phyloP scores from a whole-genome alignment of 2,329 filamentous ascomycete species.

The Davidsoniella eucalypti region DNA sequence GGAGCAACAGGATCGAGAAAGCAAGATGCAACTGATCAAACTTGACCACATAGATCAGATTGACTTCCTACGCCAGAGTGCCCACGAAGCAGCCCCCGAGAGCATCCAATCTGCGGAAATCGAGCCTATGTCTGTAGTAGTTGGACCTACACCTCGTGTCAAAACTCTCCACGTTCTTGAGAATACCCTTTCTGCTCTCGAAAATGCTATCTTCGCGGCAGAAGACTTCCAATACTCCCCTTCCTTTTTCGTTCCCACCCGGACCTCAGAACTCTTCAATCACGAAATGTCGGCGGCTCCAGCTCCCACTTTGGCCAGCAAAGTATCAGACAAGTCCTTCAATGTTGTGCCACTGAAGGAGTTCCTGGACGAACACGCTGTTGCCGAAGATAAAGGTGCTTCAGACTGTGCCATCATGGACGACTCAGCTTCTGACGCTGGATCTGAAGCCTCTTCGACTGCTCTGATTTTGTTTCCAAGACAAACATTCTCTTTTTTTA shows the following conservation, averaged over 20 bases:
- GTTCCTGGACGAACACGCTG: not conserved
- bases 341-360: constrained; percentile 8
- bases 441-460: constrained; percentile 7
- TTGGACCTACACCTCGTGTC: not conserved
- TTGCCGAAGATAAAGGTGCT: not conserved
- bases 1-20: too few species aligned
- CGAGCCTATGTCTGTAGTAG: not conserved
- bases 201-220: not conserved
- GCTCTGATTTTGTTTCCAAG: constrained; percentile 9
- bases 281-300: not conserved
- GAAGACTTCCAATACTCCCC: constrained; percentile 1
- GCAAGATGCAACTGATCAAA: too few species aligned
- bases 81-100: not conserved
- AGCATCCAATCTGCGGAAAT: not conserved
- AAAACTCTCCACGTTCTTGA: constrained; percentile 1
- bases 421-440: constrained; percentile 8
- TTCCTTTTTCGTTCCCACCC: not conserved
- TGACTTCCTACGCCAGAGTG: not conserved
- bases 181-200: not conserved
- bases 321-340: not conserved
- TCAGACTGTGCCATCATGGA: constrained; percentile 9
- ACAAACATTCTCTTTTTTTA: not conserved
- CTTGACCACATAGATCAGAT: not conserved
- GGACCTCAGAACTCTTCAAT: not conserved
- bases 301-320: too few species aligned